Conservation (phyloP, 495 filamentous ascomycete species). For the Penicillium manginii region DNA sequence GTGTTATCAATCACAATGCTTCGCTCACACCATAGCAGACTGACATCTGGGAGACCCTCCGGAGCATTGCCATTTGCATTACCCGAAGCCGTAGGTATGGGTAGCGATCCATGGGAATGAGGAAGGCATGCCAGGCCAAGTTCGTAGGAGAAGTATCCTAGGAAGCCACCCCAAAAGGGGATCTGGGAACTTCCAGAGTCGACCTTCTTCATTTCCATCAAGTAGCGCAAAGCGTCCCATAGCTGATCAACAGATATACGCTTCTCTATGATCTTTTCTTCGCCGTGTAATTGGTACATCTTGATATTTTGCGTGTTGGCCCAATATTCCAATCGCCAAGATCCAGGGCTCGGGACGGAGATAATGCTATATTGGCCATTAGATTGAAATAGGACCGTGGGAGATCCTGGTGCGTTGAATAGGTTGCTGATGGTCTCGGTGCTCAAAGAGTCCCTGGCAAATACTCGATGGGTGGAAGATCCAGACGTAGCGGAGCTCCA, state of each 20-base stretch:
- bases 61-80: constrained; percentile 8
- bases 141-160: constrained; percentile 92
- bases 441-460: constrained; percentile 24
- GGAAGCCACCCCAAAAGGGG: constrained; percentile 86
- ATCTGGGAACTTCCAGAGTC: constrained; percentile 41
- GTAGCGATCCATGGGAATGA: constrained; percentile 31
- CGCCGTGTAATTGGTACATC: constrained; percentile 26
- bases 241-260: constrained; percentile 36
- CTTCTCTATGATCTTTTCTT: constrained; percentile 19
- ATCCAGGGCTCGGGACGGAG: constrained; percentile 43
- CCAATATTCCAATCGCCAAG: constrained; percentile 49
- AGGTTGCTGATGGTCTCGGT: constrained; percentile 41
- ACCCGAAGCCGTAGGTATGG: constrained; percentile 2
- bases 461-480: constrained; percentile 30
- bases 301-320: constrained; percentile 27
- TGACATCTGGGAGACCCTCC: constrained; percentile 69
- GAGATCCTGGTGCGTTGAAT: constrained; percentile 41
- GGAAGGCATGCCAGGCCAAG: constrained; percentile 64
- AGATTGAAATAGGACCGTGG: constrained; percentile 47
- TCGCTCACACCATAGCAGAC: constrained; percentile 74
- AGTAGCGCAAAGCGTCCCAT: constrained; percentile 50
- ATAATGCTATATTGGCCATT: constrained; percentile 47
- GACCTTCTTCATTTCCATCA: constrained; percentile 58
- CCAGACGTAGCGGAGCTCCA: constrained; percentile 41
- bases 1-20: constrained; percentile 82